A percentile compares a stretch with the other conserved stretches of the same genome.
Evolutionary conservation across 2,329 filamentous ascomycete genomes (phyloP).

Genomic region (Phialophora expanda): DNA sequence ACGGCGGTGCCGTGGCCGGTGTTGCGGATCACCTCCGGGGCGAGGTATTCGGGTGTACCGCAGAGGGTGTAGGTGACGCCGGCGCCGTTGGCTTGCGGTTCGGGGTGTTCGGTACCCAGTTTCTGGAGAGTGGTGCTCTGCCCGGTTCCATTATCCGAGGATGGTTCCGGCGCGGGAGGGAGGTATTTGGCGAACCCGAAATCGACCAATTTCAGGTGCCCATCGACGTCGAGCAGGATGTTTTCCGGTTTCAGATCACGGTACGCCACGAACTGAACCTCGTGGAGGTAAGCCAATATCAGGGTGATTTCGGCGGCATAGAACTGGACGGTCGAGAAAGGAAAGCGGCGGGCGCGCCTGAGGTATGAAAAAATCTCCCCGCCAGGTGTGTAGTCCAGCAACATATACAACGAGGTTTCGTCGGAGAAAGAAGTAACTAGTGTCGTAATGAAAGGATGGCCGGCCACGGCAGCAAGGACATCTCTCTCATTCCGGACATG

Average conservation of each 20-base stretch:
- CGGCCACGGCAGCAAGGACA: conserved; percentile 65
- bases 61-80: conserved; percentile 66
- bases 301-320: conserved; percentile 71
- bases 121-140: conserved; percentile 16
- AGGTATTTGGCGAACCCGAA: conserved; percentile 73
- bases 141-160: conserved; percentile 18
- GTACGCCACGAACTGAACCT: conserved; percentile 67
- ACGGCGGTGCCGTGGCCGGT: conserved; percentile 68
- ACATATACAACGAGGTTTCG: conserved; percentile 62
- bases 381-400: conserved; percentile 70
- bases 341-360: conserved; percentile 65
- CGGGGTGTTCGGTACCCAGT: conserved; percentile 25
- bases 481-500: conserved; percentile 71
- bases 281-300: conserved; percentile 68
- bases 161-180: conserved; percentile 39
- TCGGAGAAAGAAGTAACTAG: conserved; percentile 69
- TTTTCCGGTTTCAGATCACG: conserved; percentile 73
- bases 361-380: conserved; percentile 71
- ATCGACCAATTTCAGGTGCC: conserved; percentile 69
- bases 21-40: conserved; percentile 70
- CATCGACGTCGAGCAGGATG: conserved; percentile 68
- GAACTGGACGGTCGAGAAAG: conserved; percentile 64
- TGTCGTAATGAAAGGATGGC: conserved; percentile 70
- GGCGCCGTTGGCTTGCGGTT: conserved; percentile 33
- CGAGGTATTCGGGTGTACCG: conserved; percentile 70